phyloP scores from a whole-genome alignment of 768 basidiomycete genomes.

The Coprinopsis strossmayeri region DNA sequence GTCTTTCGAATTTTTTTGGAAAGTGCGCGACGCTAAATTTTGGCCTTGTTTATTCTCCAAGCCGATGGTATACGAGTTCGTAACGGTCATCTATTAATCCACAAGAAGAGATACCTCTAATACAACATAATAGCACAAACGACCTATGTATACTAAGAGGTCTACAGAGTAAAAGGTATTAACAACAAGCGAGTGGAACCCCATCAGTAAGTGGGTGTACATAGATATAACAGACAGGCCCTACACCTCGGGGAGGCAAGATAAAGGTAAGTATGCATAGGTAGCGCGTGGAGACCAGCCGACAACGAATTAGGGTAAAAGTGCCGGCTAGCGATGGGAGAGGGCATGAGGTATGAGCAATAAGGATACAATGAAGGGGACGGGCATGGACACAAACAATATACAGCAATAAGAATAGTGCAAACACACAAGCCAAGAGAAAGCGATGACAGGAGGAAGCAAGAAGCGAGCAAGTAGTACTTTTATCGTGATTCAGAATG shows the following conservation, averaged over 20 bases:
- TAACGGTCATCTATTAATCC: too few species aligned
- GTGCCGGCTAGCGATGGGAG: constrained; percentile 12
- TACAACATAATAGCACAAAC: not conserved
- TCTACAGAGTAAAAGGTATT: not conserved
- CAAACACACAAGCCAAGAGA: constrained; percentile 11
- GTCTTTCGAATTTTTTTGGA: not conserved
- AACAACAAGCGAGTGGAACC: not conserved
- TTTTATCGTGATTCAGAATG: constrained; percentile 37
- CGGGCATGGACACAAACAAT: constrained; percentile 22
- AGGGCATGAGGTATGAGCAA: constrained; percentile 14
- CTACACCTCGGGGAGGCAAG: too few species aligned
- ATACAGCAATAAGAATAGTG: constrained; percentile 46
- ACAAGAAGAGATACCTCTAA: not conserved
- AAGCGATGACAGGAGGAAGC: constrained; percentile 12
- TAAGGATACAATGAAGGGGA: constrained; percentile 24
- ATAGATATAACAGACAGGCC: too few species aligned
- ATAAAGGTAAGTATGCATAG: too few species aligned
- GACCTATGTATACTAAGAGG: not conserved
- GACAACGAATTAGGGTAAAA: constrained; percentile 6
- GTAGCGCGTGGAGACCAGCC: not conserved
- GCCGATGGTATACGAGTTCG: too few species aligned
- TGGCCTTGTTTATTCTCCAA: not conserved
- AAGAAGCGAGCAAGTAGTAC: constrained; percentile 12
- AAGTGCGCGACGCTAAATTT: not conserved
- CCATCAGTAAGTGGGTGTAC: too few species aligned